Base-by-base conservation (phyloP, 306 rosid genomes). In the Albizia julibrissin region DNA sequence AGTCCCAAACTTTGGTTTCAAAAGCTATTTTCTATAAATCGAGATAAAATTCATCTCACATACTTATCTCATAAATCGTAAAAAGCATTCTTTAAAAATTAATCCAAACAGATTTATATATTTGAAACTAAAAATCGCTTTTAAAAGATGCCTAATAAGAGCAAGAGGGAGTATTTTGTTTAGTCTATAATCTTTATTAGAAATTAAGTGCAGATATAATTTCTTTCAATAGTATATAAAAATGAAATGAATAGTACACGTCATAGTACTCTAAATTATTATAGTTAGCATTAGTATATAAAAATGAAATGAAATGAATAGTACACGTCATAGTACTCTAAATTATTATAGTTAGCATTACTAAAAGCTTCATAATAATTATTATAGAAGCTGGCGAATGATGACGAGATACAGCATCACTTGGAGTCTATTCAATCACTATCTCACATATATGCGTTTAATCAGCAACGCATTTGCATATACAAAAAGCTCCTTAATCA, bases 331-430 rank as follows among this genome's bases (percentile, higher is more conserved):
- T 33, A 67, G 21, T 1, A 40, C 31, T 69, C 49, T 18, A 40
- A n/a, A 3, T 29, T 29, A 61, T 59, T 0, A 52, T 52, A 58
- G 65, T 71, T 71, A 6, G 52, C 75, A 12, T 71, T 43, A 43
- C 14, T 27, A 42, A 70, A 70, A 43, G 47, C 74, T 70, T 40
- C 7, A 7, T 8, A 5, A 19, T 50, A 50, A 50, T 50, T 5
- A 68, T 68, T 68, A 10, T n/a, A 42, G 75, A 43, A 26, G 27
- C 39, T 71, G n/a, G 39, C 75, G 56, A 16, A 69, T 69, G 19
- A 71, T 71, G 75, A 24, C 62, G 16, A 44, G 77, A 15, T 72
- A 19, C n/a, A 27, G 62, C 61, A 72, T 72, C 61, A 47, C 61
- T 46, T 8, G 16, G 15, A 14, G 76, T 44, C 59, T 26, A 68